These are phyloP conservation scores for Actinomortierella ambigua DNA, from an alignment of 371 early-diverging fungal genomes.

Conservation along the genomic window DNA sequence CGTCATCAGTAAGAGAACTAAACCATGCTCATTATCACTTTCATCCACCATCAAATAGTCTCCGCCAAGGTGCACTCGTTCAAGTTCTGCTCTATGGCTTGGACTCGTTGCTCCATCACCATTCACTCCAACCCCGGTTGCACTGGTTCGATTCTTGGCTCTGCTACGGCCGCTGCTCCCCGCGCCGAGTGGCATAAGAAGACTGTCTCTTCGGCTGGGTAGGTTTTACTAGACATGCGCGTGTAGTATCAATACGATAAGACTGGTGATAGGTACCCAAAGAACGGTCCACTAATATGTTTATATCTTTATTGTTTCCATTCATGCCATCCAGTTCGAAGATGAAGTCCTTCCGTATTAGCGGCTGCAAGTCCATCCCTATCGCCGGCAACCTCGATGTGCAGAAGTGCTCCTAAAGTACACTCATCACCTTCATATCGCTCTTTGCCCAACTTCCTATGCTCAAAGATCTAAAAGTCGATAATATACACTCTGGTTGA, in stretches of 20 bases:
- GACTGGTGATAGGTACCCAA: too few relatives aligned
- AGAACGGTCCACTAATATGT: too few relatives aligned
- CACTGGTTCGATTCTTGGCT: constrained; percentile 1
- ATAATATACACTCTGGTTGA: too few relatives aligned
- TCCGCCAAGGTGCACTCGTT: constrained; percentile 6
- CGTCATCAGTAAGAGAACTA: constrained; percentile 4
- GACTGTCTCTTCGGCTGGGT: constrained; percentile 1
- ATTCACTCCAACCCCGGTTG: constrained; percentile 6
- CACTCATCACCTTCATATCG: too few relatives aligned
- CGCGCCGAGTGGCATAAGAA: constrained; percentile 1
- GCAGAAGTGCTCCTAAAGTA: constrained; percentile 4
- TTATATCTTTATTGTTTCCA: too few relatives aligned
- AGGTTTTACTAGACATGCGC: background rate
- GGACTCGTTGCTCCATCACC: constrained; percentile 9
- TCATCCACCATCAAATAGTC: too few relatives aligned
- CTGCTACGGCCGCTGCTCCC: constrained; percentile 11
- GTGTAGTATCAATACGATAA: too few relatives aligned
- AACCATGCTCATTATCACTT: too few relatives aligned
- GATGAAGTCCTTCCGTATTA: constrained; percentile 12
- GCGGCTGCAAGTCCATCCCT: constrained; percentile 7
- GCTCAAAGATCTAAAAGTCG: too few relatives aligned
- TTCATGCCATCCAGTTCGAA: too few relatives aligned
- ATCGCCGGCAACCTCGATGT: background rate
- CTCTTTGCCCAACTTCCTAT: too few relatives aligned
- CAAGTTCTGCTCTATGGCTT: constrained; percentile 8